Evolutionary conservation across 768 basidiomycete genomes (phyloP), one percentile per base, ranked within the genome.

Genomic region (Fibroporia radiculosa): DNA sequence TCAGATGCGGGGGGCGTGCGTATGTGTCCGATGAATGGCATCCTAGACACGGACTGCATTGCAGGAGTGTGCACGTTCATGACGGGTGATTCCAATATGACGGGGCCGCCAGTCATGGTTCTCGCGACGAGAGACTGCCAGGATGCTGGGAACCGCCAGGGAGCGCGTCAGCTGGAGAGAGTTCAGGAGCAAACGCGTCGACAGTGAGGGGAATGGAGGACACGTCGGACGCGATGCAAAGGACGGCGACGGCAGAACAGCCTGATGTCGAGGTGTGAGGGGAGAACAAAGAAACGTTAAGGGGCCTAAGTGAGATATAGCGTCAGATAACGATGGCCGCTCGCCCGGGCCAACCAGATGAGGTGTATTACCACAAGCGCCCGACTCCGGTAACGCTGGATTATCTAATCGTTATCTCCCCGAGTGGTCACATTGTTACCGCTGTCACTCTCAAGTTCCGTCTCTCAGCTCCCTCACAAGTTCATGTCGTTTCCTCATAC

Each of bases 61-160:
- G 67, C 54, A 29, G 66, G 59, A 53, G 65, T 70, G 49, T 73
- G 75, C 62, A 77, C 70, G 63, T 64, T 70, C 55, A 77, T 55
- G 25, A 71, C 64, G 34, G 75, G 74, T 26, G 73, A 59, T 58
- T 80, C 76, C 52, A 80, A 67, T 51, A 77, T 70, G 58, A 79
- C 72, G 59, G 76, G 71, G 38, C 78, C 78, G 78, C n/a, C 52
- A 56, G 29, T 31, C 32, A 32, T 44, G 2, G 42, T 54, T 4
- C 25, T 18, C 36, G 36, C 18, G 8, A 19, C 4, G 36, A 38
- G 4, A 24, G 33, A 12, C 36, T 38, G 36, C 20, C 36, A 38
- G 18, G 13, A 12, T 38, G 36, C 36, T 38, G 36, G 18, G 6
- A 22, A 24, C 14, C 34, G 16, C 8, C 34, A 35, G 14, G 34